Evolutionary conservation across 1,139 yeast species (phyloP).

Genomic region (Debaryomyces fabryi): DNA sequence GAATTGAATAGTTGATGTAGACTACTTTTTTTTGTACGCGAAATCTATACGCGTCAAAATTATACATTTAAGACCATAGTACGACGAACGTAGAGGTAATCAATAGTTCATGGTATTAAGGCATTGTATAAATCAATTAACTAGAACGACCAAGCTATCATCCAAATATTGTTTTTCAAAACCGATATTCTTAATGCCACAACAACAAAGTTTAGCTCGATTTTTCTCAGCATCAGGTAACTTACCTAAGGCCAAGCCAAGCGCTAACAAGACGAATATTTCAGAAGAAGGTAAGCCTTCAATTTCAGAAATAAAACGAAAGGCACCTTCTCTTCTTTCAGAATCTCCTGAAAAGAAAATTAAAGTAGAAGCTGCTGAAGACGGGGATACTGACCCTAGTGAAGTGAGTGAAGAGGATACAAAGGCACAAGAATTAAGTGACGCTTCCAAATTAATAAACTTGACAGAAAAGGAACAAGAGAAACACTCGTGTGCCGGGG

Average conservation of each 20-base stretch:
- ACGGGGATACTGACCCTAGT: conserved; percentile 12
- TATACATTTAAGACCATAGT: not conserved
- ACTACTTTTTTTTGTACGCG: not conserved
- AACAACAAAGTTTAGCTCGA: conserved; percentile 41
- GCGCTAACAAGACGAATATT: conserved; percentile 8
- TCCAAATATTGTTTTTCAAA: not conserved
- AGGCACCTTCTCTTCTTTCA: not conserved
- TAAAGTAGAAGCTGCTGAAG: conserved; percentile 4
- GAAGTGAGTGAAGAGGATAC: conserved; percentile 10
- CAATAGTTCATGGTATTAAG: conserved; percentile 3
- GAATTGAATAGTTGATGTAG: not conserved
- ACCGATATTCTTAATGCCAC: conserved; percentile 27
- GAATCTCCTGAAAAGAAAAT: conserved; percentile 9
- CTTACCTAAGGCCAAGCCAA: conserved; percentile 5
- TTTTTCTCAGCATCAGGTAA: conserved; percentile 29
- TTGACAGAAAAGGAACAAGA: conserved; percentile 24
- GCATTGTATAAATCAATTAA: conserved; percentile 1
- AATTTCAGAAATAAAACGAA: not conserved
- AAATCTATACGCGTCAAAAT: not conserved
- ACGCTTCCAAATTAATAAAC: conserved; percentile 29
- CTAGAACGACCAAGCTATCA: not conserved
- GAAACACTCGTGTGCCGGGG: conserved; percentile 19
- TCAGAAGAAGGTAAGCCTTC: not conserved
- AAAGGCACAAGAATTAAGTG: conserved; percentile 14
- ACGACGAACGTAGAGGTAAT: not conserved